Conservation (phyloP, 2,329 filamentous ascomycete species). For the Diaporthe australafricana region DNA sequence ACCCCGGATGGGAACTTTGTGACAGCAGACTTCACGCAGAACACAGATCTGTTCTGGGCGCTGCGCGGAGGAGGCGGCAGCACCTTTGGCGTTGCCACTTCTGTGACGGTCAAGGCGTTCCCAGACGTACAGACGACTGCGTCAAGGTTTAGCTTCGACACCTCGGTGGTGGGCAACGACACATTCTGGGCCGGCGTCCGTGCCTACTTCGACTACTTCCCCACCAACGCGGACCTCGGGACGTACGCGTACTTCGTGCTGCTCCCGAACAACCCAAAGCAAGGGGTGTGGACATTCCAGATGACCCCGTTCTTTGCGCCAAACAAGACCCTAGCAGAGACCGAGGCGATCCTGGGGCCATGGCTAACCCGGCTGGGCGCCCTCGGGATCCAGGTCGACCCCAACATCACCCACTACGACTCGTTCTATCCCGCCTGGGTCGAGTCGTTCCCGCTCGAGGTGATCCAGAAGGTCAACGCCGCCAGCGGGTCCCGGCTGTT, state of each 20-base stretch:
- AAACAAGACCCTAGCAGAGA: slow-evolving; percentile 10
- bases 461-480: slow-evolving; percentile 39
- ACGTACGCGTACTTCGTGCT: slow-evolving; percentile 39
- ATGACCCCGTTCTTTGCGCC: slow-evolving; percentile 23
- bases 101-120: slow-evolving; percentile 23
- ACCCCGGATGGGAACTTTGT: slow-evolving; percentile 58
- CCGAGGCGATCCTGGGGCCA: not conserved
- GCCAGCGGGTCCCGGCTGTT: slow-evolving; percentile 47
- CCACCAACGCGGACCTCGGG: not conserved
- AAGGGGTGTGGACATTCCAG: slow-evolving; percentile 4
- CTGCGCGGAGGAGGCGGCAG: slow-evolving; percentile 61
- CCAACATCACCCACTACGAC: slow-evolving; percentile 43
- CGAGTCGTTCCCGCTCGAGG: slow-evolving; percentile 41
- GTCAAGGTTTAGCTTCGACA: slow-evolving; percentile 25
- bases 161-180: slow-evolving; percentile 27
- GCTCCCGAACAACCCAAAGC: not conserved
- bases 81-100: slow-evolving; percentile 20
- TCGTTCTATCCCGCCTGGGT: slow-evolving; percentile 45
- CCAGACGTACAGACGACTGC: not conserved
- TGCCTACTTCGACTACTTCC: slow-evolving; percentile 14
- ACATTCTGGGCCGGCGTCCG: slow-evolving; percentile 24
- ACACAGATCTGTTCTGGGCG: slow-evolving; percentile 69
- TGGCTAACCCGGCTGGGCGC: slow-evolving; percentile 1
- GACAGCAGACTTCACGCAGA: slow-evolving; percentile 56
- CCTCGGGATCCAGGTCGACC: slow-evolving; percentile 45